Conservation (phyloP, 768 basidiomycete species). For the Hericium coralloides region DNA sequence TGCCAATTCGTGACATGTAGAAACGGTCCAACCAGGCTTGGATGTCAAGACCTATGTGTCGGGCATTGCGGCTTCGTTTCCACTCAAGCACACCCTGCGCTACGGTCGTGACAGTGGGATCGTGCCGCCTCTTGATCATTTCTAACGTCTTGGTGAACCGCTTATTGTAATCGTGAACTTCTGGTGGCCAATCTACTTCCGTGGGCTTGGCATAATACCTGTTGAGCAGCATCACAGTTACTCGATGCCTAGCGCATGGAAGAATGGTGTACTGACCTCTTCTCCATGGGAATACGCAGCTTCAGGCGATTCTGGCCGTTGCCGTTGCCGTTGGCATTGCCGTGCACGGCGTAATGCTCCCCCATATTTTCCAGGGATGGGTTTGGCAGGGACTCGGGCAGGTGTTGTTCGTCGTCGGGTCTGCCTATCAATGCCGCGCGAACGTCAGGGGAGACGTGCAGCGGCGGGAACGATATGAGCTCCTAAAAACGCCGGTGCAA, state of each 20-base stretch:
- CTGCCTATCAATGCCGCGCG: constrained; percentile 50
- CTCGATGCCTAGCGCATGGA: neutral
- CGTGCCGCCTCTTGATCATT: constrained; percentile 88
- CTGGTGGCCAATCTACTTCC: constrained; percentile 75
- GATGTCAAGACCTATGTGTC: constrained; percentile 74
- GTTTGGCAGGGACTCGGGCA: constrained; percentile 77
- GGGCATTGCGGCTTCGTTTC: constrained; percentile 68
- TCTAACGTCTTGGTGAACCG: constrained; percentile 84
- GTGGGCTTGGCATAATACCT: constrained; percentile 84
- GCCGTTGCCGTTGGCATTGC: constrained; percentile 20
- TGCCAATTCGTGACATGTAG: constrained; percentile 92
- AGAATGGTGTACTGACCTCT: constrained; percentile 44
- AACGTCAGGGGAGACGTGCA: constrained; percentile 59
- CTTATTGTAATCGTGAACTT: constrained; percentile 88
- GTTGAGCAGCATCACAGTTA: neutral
- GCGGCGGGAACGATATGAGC: constrained; percentile 76
- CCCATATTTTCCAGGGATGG: constrained; percentile 51
- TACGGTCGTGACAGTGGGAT: constrained; percentile 95
- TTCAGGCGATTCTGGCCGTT: constrained; percentile 41
- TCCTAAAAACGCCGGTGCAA: constrained; percentile 42
- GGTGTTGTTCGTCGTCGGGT: constrained; percentile 35
- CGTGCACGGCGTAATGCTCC: constrained; percentile 18
- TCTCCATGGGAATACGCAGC: constrained; percentile 75
- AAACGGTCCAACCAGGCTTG: constrained; percentile 96
- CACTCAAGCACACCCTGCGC: constrained; percentile 95